phyloP scores from a whole-genome alignment of 108 stramenopile species.

The Pseudonitzschia multistriata region DNA sequence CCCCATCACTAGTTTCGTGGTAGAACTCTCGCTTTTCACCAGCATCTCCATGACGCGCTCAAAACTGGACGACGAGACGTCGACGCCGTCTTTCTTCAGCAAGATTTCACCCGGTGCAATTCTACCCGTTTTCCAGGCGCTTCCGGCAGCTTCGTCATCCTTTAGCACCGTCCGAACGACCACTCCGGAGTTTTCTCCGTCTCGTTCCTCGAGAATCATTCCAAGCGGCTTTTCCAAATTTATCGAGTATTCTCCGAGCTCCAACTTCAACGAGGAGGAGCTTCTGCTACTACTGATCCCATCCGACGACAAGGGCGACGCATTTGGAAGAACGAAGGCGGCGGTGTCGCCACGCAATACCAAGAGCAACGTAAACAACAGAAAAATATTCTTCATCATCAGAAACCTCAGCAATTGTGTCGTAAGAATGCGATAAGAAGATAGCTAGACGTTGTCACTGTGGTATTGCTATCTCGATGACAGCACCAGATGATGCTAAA shows the following conservation, averaged over 20 bases:
- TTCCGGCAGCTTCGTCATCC: conserved; percentile 9
- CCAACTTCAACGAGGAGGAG: not conserved
- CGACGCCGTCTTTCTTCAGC: conserved; percentile 11
- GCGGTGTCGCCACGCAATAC: not conserved
- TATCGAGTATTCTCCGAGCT: conserved; percentile 34
- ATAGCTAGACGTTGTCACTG: too few relatives aligned
- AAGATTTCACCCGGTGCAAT: conserved; percentile 32
- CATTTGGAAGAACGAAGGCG: not conserved
- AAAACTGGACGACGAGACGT: conserved; percentile 30
- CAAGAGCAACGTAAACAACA: not conserved
- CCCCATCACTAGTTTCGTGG: conserved; percentile 10
- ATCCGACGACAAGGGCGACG: not conserved
- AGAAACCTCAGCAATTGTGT: too few relatives aligned
- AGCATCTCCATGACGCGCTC: conserved; percentile 41
- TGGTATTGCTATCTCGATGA: too few relatives aligned
- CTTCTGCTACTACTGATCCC: not conserved
- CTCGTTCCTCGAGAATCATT: conserved; percentile 38
- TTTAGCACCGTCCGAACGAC: conserved; percentile 25
- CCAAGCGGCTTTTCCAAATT: conserved; percentile 35
- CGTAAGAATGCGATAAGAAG: too few relatives aligned
- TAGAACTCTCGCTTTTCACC: not conserved
- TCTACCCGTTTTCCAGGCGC: conserved; percentile 17
- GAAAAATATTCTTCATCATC: not conserved
- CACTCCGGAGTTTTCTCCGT: conserved; percentile 10
- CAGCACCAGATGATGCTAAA: too few relatives aligned